These are phyloP conservation scores for Colletotrichum sp. DNA, from an alignment of 2,329 filamentous ascomycete species.

Conservation along the genomic window DNA sequence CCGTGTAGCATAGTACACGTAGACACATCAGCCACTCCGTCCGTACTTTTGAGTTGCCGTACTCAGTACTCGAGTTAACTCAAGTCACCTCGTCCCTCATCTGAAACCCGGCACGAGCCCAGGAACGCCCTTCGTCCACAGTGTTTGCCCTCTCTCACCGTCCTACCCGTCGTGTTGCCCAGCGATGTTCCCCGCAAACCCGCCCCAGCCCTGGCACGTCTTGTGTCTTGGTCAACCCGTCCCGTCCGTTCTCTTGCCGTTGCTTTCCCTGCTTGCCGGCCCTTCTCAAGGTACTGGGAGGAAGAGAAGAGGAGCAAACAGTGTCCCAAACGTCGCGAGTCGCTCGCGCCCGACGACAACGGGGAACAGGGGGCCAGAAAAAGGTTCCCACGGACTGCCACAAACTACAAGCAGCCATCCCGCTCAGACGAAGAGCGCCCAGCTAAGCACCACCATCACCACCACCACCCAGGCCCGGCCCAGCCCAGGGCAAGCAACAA, in stretches of 20 bases:
- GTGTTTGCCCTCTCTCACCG: neutral
- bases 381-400: neutral
- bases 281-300: neutral
- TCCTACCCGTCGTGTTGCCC: neutral
- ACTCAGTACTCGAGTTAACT: neutral
- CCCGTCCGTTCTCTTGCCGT: neutral
- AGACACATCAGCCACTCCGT: slow-evolving; percentile 11
- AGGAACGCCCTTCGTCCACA: neutral
- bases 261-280: neutral
- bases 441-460: neutral
- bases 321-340: neutral
- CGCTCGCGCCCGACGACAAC: neutral
- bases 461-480: neutral
- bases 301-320: neutral
- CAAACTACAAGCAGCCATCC: neutral
- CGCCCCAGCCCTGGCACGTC: neutral
- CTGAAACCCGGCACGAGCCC: slow-evolving; percentile 13
- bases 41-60: slow-evolving; percentile 3
- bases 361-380: neutral
- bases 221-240: neutral
- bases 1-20: neutral
- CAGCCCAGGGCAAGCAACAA: neutral
- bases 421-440: neutral
- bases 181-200: slow-evolving; percentile 16
- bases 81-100: neutral